Evolutionary conservation across 768 basidiomycete genomes (phyloP).

Genomic region (Daedaleopsis nitida): DNA sequence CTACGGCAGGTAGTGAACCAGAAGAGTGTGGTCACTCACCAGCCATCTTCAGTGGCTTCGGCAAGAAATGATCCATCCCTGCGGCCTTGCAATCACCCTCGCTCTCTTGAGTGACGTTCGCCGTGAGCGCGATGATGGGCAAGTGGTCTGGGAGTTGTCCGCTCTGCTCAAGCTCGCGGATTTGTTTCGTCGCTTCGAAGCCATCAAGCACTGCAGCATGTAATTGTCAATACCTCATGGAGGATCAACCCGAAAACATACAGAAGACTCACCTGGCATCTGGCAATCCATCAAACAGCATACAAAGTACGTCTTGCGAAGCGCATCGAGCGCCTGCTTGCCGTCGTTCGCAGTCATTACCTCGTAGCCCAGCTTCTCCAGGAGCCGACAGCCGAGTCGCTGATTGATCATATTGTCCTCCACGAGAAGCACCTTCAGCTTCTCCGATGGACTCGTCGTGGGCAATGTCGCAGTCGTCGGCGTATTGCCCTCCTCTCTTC

Average conservation of each 20-base stretch:
- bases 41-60: slow-evolving; percentile 29
- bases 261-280: slow-evolving; percentile 19
- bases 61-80: slow-evolving; percentile 33
- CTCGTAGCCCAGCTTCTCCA: slow-evolving; percentile 31
- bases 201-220: slow-evolving; percentile 27
- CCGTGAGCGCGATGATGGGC: slow-evolving; percentile 32
- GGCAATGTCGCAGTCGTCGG: not conserved
- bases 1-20: no score
- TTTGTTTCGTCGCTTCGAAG: slow-evolving; percentile 26
- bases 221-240: not conserved
- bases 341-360: slow-evolving; percentile 30
- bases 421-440: slow-evolving; percentile 24
- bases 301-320: slow-evolving; percentile 16
- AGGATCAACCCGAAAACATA: not conserved
- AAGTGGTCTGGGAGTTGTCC: slow-evolving; percentile 25
- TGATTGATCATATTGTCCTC: slow-evolving; percentile 33
- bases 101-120: slow-evolving; percentile 32
- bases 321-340: slow-evolving; percentile 26
- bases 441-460: not conserved
- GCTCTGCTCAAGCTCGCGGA: slow-evolving; percentile 27
- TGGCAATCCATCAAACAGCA: slow-evolving; percentile 34
- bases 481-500: not conserved
- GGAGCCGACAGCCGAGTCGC: slow-evolving; percentile 27
- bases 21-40: slow-evolving; percentile 16
- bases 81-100: slow-evolving; percentile 28